Base-by-base conservation (phyloP, 2,329 filamentous ascomycete species). In the Penicillium occitanis region DNA sequence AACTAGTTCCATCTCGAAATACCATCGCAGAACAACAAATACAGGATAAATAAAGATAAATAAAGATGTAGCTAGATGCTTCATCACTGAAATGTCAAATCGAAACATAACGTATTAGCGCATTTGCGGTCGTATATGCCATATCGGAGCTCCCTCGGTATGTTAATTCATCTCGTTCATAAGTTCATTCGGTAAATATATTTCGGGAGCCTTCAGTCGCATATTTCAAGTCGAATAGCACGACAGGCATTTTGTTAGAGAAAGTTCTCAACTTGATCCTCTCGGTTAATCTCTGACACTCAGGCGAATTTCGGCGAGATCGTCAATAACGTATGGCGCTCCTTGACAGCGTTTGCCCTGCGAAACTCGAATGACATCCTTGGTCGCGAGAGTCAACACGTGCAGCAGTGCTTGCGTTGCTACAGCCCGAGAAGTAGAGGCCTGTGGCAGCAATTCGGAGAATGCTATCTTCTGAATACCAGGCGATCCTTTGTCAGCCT, bases 381-480 rank as follows among this genome's bases (percentile, higher is more conserved):
- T 91, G 1, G 87, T 92, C 5, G 87, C 88, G 51, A 95, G 83
- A 11, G 85, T 83, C 14, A 96, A 84, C 1, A 91, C 83, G 74
- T 95, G 91, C 78, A 90, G 87, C 73, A 92, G 90, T 0, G 88
- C 91, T 75, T 93, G 90, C 1, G 90, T 88, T 8, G 90, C 91
- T 13, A 92, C 87, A 35, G 86, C 80, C 42, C 81, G 84, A 50
- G 75, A 81, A 35, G 85, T 87, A 50, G 81, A 77, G 10, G 73
- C 73, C 0, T 87, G 84, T n/a, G 86, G 82, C 53, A 95, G 86
- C 10, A 97, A 78, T 59, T 87, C 80, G 55, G 89, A 86, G 73
- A 97, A 96, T 0, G 84, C 79, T 50, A 95, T 80, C n/a, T 59
- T 48, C 25, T 57, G n/a, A 11, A 17, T 35, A 25, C 11, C 28